Percentiles rank a stretch among this genome's conserved stretches.
These are phyloP conservation scores for Hymenoscyphus linearis DNA, from an alignment of 2,329 filamentous ascomycete genomes.

Conservation along the genomic window DNA sequence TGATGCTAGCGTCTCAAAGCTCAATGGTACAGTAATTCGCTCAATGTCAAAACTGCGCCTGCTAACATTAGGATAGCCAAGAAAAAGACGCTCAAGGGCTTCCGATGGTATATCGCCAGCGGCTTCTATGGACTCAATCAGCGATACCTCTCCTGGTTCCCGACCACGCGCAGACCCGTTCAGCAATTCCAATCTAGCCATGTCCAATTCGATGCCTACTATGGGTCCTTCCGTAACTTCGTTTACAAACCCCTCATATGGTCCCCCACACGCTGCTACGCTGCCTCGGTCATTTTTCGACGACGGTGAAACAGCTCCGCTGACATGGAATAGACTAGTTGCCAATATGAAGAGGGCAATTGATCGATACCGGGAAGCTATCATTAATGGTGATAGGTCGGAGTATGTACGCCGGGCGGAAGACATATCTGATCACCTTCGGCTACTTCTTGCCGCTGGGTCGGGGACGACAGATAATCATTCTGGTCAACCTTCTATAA, in stretches of 20 bases:
- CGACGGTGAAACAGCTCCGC: constrained; percentile 69
- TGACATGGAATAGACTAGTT: constrained; percentile 86
- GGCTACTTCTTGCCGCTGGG: constrained; percentile 86
- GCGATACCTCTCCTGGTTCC: constrained; percentile 56
- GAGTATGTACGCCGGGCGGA: constrained; percentile 95
- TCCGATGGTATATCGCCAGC: constrained; percentile 72
- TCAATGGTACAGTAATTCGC: constrained; percentile 53
- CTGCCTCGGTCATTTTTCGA: constrained; percentile 86
- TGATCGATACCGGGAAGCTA: constrained; percentile 84
- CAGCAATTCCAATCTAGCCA: constrained; percentile 46
- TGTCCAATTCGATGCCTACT: constrained; percentile 40
- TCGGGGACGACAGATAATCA: constrained; percentile 98
- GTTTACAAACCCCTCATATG: constrained; percentile 46
- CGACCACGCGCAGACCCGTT: constrained; percentile 54
- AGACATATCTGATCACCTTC: constrained; percentile 94
- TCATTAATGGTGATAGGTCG: constrained; percentile 73
- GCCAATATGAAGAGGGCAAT: constrained; percentile 90
- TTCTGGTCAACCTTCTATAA: constrained; percentile 97
- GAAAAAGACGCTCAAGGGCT: constrained; percentile 55
- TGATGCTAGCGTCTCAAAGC: constrained; percentile 63
- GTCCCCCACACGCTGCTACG: constrained; percentile 38
- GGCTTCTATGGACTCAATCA: constrained; percentile 87
- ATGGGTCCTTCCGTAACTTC: constrained; percentile 41
- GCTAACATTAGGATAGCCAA: constrained; percentile 40
- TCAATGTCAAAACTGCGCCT: constrained; percentile 8